Percentiles rank a stretch among this genome's conserved stretches.
Conservation (phyloP, 805 yeast species). For the Kazachstania psychrophila region DNA sequence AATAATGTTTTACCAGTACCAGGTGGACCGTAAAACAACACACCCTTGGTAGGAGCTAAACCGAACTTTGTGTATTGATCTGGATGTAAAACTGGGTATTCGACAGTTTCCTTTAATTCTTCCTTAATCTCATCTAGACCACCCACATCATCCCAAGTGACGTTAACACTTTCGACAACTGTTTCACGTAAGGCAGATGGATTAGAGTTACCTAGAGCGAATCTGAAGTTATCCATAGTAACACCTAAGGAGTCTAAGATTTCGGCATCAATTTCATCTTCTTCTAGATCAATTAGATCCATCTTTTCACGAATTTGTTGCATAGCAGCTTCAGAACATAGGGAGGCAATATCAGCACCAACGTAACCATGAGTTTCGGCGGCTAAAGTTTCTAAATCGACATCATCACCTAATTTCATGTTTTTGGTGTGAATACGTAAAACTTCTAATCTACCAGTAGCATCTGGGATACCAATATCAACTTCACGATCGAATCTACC, state of each 20-base stretch:
- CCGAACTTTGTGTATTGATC: constrained; percentile 98
- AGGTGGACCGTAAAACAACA: constrained; percentile 97
- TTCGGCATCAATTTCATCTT: constrained; percentile 87
- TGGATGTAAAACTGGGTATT: constrained; percentile 97
- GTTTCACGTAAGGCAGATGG: constrained; percentile 99
- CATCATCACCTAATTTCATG: constrained; percentile 93
- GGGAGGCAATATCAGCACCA: constrained; percentile 96
- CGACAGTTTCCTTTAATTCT: constrained; percentile 97
- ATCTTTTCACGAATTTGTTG: constrained; percentile 99
- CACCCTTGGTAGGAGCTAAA: constrained; percentile 96
- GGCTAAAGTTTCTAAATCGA: constrained; percentile 91
- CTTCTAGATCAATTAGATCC: constrained; percentile 61
- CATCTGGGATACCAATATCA: constrained; percentile 94
- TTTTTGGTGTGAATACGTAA: constrained; percentile 96
- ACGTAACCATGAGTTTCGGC: constrained; percentile 98
- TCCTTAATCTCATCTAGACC: constrained; percentile 93
- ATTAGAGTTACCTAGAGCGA: constrained; percentile 94
- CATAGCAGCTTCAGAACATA: constrained; percentile 99
- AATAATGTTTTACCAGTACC: constrained; percentile 99
- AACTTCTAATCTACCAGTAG: constrained; percentile 95
- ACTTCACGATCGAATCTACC: constrained; percentile 88
- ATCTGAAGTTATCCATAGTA: constrained; percentile 97
- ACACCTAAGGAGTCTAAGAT: constrained; percentile 93
- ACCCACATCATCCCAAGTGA: constrained; percentile 99
- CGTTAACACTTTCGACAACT: constrained; percentile 96